Conservation (phyloP, 495 filamentous ascomycete species). For the Xylaria curta region DNA sequence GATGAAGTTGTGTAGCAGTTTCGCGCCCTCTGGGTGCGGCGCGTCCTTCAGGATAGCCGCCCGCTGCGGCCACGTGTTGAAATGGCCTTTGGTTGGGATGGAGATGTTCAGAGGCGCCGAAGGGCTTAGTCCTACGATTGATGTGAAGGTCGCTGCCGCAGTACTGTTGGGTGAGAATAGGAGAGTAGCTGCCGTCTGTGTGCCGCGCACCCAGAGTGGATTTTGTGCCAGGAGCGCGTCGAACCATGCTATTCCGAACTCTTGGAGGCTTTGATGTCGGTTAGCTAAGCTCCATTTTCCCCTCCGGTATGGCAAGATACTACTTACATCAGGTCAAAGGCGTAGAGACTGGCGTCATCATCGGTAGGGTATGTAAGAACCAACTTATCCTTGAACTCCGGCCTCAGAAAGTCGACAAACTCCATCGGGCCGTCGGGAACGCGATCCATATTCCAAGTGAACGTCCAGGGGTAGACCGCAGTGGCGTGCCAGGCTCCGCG, state of each 20-base stretch:
- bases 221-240: slow-evolving; percentile 41
- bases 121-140: slow-evolving; percentile 2
- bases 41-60: slow-evolving; percentile 44
- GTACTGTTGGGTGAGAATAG: slow-evolving; percentile 16
- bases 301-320: not conserved
- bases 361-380: slow-evolving; percentile 49
- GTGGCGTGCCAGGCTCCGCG: slow-evolving; percentile 16
- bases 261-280: slow-evolving; percentile 29
- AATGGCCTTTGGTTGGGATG: slow-evolving; percentile 35
- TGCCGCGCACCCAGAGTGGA: slow-evolving; percentile 46
- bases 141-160: slow-evolving; percentile 5
- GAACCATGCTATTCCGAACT: slow-evolving; percentile 46
- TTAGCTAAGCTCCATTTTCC: not conserved
- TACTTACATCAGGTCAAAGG: slow-evolving; percentile 41
- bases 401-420: slow-evolving; percentile 40
- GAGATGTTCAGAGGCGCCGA: slow-evolving; percentile 12
- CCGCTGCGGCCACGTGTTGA: slow-evolving; percentile 43
- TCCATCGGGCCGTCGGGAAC: slow-evolving; percentile 28
- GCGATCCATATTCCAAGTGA: slow-evolving; percentile 35
- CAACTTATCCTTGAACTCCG: slow-evolving; percentile 43
- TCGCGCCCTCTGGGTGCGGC: slow-evolving; percentile 42
- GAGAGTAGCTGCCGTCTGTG: slow-evolving; percentile 37
- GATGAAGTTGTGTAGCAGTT: slow-evolving; percentile 42
- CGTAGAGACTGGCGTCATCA: slow-evolving; percentile 44
- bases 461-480: slow-evolving; percentile 16